Conservation (phyloP, 768 basidiomycete species). For the Termitomyces sp. region DNA sequence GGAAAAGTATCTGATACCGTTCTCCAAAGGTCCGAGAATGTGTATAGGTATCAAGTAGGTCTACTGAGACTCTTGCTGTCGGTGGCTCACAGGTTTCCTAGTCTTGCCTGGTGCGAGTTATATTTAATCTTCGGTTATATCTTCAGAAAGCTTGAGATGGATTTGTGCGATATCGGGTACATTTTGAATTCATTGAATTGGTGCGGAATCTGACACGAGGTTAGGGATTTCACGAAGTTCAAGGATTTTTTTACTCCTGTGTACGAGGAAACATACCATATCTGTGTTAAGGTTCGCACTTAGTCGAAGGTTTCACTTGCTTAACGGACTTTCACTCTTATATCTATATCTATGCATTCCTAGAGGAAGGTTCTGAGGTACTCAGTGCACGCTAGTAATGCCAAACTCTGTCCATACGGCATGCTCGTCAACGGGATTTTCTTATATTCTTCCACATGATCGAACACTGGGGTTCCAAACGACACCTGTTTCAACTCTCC, state of each 20-base stretch:
- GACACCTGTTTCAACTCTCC: constrained; percentile 44
- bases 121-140: constrained; percentile 33
- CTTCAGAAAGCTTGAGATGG: constrained; percentile 33
- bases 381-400: constrained; percentile 43
- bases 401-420: constrained; percentile 53
- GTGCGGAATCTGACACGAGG: neutral
- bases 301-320: neutral
- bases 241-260: constrained; percentile 31
- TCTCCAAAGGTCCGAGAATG: constrained; percentile 39
- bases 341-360: constrained; percentile 6
- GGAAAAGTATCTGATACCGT: constrained; percentile 33
- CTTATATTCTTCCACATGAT: constrained; percentile 41
- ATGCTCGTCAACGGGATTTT: constrained; percentile 48
- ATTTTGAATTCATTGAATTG: neutral
- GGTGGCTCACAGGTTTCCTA: constrained; percentile 10
- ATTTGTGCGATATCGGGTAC: constrained; percentile 26
- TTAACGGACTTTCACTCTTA: neutral
- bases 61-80: neutral
- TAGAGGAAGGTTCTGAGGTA: constrained; percentile 35
- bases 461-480: constrained; percentile 50
- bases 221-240: constrained; percentile 27
- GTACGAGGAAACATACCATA: constrained; percentile 21
- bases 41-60: constrained; percentile 40
- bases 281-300: constrained; percentile 11
- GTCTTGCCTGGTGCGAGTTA: constrained; percentile 38